Base-by-base conservation (phyloP, 2,329 filamentous ascomycete species). In the Aaosphaeria arxii region DNA sequence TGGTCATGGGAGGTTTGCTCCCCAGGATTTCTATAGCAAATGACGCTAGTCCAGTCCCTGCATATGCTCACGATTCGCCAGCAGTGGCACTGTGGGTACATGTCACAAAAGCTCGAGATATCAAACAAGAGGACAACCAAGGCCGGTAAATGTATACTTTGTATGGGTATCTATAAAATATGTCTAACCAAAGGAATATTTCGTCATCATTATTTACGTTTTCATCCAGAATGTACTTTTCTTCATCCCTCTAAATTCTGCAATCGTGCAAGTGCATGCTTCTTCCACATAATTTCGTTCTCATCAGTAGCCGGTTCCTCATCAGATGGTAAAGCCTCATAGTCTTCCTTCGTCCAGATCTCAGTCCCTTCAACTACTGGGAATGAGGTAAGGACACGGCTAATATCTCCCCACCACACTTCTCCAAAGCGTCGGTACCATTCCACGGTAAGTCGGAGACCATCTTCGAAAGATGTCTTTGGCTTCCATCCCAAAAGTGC, bases 401-500 rank as follows among this genome's bases (percentile, higher is more conserved):
- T 63, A 6, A 72, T 70, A 42, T 71, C 67, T 6, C 69, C 68
- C 70, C 70, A 73, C 70, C 70, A 73, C 28, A 63, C 58, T 46
- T 72, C 66, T 13, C 68, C 69, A 53, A 70, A 70, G 6, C 57
- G 56, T 7, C 57, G 52, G 54, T 72, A 73, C 70, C 70, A 73
- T 30, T 68, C 63, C 0, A 72, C 70, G 1, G 70, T 73, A 3
- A 48, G 55, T 13, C 52, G 57, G 28, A 73, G 50, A 2, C 70
- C 70, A 9, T 71, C 60, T 2, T 67, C 63, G 40, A 71, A 71
- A 17, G 51, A 55, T 30, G 59, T 69, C 48, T 60, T 67, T 4
- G 63, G 70, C 40, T 62, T 31, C 69, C 70, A 73, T 0, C 69
- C 70, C 9, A 73, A 56, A 13, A 56, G 54, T 1, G 63, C 55